A percentile compares a stretch with the other conserved stretches of the same genome.
phyloP scores from a whole-genome alignment of 371 early-diverging fungal genomes.

The Saksenaea vasiformis region DNA sequence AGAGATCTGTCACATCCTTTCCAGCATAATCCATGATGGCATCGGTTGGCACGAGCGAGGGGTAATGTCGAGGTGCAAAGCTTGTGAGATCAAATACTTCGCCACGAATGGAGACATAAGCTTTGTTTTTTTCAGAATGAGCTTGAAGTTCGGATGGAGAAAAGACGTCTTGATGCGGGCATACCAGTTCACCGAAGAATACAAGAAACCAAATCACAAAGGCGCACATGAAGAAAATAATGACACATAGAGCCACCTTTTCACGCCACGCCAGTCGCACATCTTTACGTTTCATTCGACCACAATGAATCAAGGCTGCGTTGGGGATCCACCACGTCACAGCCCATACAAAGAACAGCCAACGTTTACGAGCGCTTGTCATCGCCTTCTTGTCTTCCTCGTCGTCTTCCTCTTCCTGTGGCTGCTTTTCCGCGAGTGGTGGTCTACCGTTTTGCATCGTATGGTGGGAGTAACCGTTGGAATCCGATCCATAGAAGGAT shows the following conservation, averaged over 20 bases:
- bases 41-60: slow-evolving; percentile 46
- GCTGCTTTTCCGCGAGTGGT: slow-evolving; percentile 25
- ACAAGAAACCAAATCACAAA: slow-evolving; percentile 90
- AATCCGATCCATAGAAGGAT: slow-evolving; percentile 30
- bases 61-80: slow-evolving; percentile 64
- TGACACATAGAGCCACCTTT: slow-evolving; percentile 88
- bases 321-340: slow-evolving; percentile 91
- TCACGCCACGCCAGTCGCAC: slow-evolving; percentile 96
- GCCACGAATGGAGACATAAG: slow-evolving; percentile 69
- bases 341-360: slow-evolving; percentile 84
- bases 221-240: slow-evolving; percentile 82
- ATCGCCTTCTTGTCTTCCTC: slow-evolving; percentile 22
- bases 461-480: slow-evolving; percentile 12
- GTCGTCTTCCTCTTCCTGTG: slow-evolving; percentile 41
- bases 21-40: slow-evolving; percentile 66
- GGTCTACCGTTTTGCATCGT: slow-evolving; percentile 8
- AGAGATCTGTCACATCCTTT: slow-evolving; percentile 63
- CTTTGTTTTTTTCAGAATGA: slow-evolving; percentile 41
- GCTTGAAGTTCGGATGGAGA: slow-evolving; percentile 58
- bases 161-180: slow-evolving; percentile 80
- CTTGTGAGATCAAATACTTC: slow-evolving; percentile 70
- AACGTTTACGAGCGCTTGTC: slow-evolving; percentile 61
- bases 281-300: slow-evolving; percentile 81
- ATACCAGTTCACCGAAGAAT: slow-evolving; percentile 83
- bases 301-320: slow-evolving; percentile 63